phyloP scores from a whole-genome alignment of 306 rosid species.

The Dalbergia cochinchinensis region DNA sequence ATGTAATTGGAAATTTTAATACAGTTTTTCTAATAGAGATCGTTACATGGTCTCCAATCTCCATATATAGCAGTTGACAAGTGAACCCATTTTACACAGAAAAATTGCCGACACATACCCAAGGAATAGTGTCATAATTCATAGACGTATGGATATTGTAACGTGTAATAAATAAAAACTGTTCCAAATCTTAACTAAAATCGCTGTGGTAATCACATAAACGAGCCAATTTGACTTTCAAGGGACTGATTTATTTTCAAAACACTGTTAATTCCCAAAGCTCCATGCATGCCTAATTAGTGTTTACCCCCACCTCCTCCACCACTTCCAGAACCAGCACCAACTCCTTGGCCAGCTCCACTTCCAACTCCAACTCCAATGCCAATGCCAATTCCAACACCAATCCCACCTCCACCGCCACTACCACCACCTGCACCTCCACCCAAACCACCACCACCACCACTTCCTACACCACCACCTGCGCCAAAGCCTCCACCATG shows the following conservation, averaged over 20 bases:
- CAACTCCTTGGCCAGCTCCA: conserved; percentile 54
- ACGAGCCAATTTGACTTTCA: not conserved
- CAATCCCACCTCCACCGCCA: conserved; percentile 54
- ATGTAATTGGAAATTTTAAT: not conserved
- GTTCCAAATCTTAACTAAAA: not conserved
- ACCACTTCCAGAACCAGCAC: conserved; percentile 50
- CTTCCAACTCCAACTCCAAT: conserved; percentile 61
- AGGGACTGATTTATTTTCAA: not conserved
- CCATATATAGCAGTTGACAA: not conserved
- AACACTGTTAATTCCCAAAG: not conserved
- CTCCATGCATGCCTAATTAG: conserved; percentile 23
- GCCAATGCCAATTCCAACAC: conserved; percentile 62
- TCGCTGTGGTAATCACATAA: not conserved
- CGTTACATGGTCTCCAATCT: not conserved
- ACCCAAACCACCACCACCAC: conserved; percentile 43
- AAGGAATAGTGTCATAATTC: not conserved
- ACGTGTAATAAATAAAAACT: not conserved
- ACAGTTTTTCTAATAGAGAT: not conserved
- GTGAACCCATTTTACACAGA: not conserved
- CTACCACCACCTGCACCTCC: conserved; percentile 48
- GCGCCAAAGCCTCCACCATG: conserved; percentile 56
- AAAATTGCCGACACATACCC: not conserved
- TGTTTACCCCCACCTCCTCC: conserved; percentile 56
- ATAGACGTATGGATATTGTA: not conserved
- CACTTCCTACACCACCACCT: conserved; percentile 54